phyloP scores from a whole-genome alignment of 2,329 filamentous ascomycete genomes.

The Fusarium sp. region DNA sequence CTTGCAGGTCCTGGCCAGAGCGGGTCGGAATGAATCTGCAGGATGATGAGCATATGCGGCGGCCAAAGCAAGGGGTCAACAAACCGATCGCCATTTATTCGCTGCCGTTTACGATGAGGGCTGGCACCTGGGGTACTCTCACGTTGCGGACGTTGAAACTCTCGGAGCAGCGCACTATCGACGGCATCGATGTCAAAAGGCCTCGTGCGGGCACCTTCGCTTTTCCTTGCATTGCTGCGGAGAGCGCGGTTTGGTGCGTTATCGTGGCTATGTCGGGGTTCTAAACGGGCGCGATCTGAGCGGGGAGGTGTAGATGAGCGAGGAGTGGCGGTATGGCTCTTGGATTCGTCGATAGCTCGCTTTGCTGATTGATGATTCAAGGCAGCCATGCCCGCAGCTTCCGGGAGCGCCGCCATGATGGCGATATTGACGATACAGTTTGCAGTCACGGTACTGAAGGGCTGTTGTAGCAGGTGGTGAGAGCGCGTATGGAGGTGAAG shows the following conservation, averaged over 20 bases:
- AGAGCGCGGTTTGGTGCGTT: constrained; percentile 45
- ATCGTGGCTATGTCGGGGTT: constrained; percentile 53
- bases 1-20: constrained; percentile 90
- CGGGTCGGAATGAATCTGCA: constrained; percentile 93
- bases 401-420: constrained; percentile 49
- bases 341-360: constrained; percentile 46
- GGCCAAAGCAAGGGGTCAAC: constrained; percentile 17
- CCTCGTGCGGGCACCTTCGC: constrained; percentile 49
- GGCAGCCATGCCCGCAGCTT: constrained; percentile 40
- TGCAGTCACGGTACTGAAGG: background rate
- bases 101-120: constrained; percentile 67
- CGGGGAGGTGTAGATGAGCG: constrained; percentile 57
- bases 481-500: constrained; percentile 6
- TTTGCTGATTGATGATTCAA: constrained; percentile 47
- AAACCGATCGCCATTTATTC: constrained; percentile 70
- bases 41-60: constrained; percentile 34
- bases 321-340: constrained; percentile 46
- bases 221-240: constrained; percentile 49
- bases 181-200: constrained; percentile 60
- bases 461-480: constrained; percentile 15
- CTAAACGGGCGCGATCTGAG: constrained; percentile 54
- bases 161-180: constrained; percentile 61
- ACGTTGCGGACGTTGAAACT: constrained; percentile 60
- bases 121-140: constrained; percentile 64
- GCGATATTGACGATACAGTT: constrained; percentile 16